A percentile compares a stretch with the other conserved stretches of the same genome.
Evolutionary conservation across 2,329 filamentous ascomycete species (phyloP).

Genomic region (Colletotrichum siamense): DNA sequence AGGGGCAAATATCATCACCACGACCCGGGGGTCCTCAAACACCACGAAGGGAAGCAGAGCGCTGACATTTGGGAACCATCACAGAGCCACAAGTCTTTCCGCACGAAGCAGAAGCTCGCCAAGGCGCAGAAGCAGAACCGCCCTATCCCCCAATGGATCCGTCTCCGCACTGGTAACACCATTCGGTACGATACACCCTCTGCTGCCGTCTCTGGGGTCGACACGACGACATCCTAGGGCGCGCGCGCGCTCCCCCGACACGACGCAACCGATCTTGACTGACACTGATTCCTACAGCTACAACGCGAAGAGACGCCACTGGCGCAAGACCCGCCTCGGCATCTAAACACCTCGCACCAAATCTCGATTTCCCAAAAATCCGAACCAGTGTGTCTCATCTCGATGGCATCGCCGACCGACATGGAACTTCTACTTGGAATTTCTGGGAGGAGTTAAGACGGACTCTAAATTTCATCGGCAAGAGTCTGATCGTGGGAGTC

Average conservation of each 20-base stretch:
- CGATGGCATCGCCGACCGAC: conserved; percentile 19
- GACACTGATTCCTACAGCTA: conserved; percentile 67
- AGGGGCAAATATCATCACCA: conserved; percentile 17
- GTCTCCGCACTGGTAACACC: conserved; percentile 97
- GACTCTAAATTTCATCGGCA: conserved; percentile 13
- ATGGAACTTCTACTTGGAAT: conserved; percentile 18
- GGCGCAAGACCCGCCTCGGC: conserved; percentile 99
- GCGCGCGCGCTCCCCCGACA: neutral
- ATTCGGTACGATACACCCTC: conserved; percentile 79
- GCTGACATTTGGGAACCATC: conserved; percentile 4
- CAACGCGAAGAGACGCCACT: conserved; percentile 99
- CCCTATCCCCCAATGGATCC: conserved; percentile 99
- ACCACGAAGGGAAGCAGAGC: neutral
- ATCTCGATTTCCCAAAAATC: conserved; percentile 33
- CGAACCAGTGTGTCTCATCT: conserved; percentile 26
- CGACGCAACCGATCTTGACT: neutral
- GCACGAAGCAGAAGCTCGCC: conserved; percentile 99
- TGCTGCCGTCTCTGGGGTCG: neutral
- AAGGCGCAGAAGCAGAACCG: conserved; percentile 99
- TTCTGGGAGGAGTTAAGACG: conserved; percentile 17
- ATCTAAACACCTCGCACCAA: conserved; percentile 76
- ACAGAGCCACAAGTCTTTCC: conserved; percentile 99
- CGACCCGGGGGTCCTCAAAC: neutral
- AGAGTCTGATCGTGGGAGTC: conserved; percentile 27
- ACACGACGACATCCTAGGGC: neutral